Evolutionary conservation across 202 grass and related monocot genomes (phyloP), one percentile per base, ranked within the genome.

Genomic region (Schoenoplectus triqueter): DNA sequence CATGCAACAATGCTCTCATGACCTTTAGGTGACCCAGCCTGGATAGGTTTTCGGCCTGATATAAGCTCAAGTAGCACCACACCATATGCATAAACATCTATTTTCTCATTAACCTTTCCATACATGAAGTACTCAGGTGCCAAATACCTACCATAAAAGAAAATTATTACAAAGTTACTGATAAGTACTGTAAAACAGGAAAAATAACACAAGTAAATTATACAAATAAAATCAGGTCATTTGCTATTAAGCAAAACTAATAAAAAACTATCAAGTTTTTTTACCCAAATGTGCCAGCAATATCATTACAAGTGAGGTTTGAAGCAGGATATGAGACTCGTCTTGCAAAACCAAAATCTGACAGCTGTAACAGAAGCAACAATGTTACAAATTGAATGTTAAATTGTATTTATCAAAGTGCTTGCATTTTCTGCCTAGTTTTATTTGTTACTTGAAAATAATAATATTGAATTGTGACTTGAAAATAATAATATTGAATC

Each of bases 331-430:
- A 80, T 46, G 93, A 92, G 51, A 92, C 82, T 77, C 90, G 88
- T 86, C 93, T 99, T 88, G 97, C 97, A 70, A 99, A 62, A 69
- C 97, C 97, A 89, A 99, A 99, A 87, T 99, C 97, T 42, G 92
- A 96, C 31, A 99, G 80, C 97, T 99, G 90, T 81, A 92, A 88
- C 7, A 84, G 87, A 54, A 42, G 78, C 85, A 82, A 60, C 41
- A 84, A 63, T 63, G 82, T 5, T 15, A 60, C 41, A 86, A 85
- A 45, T 91, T 73, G 84, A 64, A 85, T 82, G 11, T 51, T 81
- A 69, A 88, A 81, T 82, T 51, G 64, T 49, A 59, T 69, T 22
- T 81, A 31, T 31, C 31, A 31, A 31, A 31, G 31, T 31, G 31
- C 31, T 31, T 31, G 31, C 31, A 31, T 31, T 31, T 31, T 31